Evolutionary conservation across 495 filamentous ascomycete species (phyloP), one percentile per base, ranked within the genome.

Genomic region (Podospora tetraspora): DNA sequence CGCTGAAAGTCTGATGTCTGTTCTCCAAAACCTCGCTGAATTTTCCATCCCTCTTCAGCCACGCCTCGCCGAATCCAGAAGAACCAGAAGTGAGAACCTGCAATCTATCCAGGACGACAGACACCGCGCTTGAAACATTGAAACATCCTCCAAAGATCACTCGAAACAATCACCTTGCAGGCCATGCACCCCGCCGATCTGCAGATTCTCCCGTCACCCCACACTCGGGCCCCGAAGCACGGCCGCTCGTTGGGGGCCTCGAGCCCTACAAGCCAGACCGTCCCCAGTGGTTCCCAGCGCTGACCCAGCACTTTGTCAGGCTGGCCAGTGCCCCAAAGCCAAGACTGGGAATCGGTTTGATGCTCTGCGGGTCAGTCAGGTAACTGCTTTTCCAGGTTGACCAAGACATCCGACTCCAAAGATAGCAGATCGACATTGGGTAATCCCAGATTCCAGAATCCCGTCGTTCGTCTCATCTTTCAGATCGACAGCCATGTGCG

Each of bases 211-310:
- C 9, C 30, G 34, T 21, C 62, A 6, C 23, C 24, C 30, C 32
- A 37, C 21, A 23, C 43, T 34, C 32, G 62, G 5, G 19, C 21
- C 21, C 32, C 43, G 61, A 10, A 12, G 63, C 63, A 65, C 63
- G 63, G 63, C 10, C 63, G 24, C n/a, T n/a, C 24, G 52, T 65
- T 65, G 63, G 63, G 63, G 63, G 63, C 63, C 37, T 30, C 19
- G 43, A 64, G 37, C 23, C 34, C 22, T 34, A 34, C 32, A 34
- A 13, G 12, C 32, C 32, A 34, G 32, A 11, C 32, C 32, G 32
- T 19, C 43, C n/a, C 43, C 43, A 43, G 16, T 43, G 37, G 37
- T 43, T 43, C 37, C 37, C 37, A 52, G 43, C 43, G 43, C 43
- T 52, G 43, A 52, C 43, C 43, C 43, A n/a, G 43, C 43, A 52